These are phyloP conservation scores for Septoria linicola DNA, from an alignment of 2,329 filamentous ascomycete genomes.

Conservation along the genomic window DNA sequence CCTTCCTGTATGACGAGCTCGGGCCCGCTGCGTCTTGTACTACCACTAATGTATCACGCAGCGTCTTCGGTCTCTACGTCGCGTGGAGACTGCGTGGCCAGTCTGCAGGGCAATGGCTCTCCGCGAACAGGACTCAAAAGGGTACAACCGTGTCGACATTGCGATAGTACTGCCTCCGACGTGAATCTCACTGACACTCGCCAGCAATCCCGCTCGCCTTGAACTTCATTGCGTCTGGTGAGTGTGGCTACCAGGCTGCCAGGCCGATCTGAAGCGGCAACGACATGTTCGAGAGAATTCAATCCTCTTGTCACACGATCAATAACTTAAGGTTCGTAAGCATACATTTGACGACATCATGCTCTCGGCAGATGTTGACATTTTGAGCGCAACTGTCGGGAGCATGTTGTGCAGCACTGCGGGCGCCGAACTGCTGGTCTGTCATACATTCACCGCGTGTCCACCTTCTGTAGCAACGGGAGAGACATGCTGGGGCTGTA, in stretches of 20 bases:
- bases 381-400: not conserved
- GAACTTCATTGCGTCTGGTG: conserved; percentile 90
- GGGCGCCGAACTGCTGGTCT: conserved; percentile 65
- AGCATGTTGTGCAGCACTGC: conserved; percentile 63
- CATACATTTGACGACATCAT: conserved; percentile 24
- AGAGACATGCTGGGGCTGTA: conserved; percentile 7
- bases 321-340: conserved; percentile 24
- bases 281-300: conserved; percentile 4
- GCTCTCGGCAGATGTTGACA: conserved; percentile 4
- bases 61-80: conserved; percentile 61
- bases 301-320: not conserved
- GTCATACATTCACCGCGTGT: conserved; percentile 10
- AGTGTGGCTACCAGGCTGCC: conserved; percentile 52
- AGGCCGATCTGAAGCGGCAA: conserved; percentile 17
- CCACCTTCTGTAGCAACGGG: not conserved
- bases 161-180: not conserved
- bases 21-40: conserved; percentile 23
- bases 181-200: conserved; percentile 26
- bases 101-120: conserved; percentile 68
- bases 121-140: conserved; percentile 78
- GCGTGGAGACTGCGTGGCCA: conserved; percentile 60
- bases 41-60: conserved; percentile 43
- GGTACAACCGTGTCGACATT: conserved; percentile 55
- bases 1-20: conserved; percentile 61
- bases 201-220: conserved; percentile 75